Evolutionary conservation across 129 eudicot genomes (phyloP), one percentile per base, ranked within the genome.

Genomic region (Flaveria brownii): DNA sequence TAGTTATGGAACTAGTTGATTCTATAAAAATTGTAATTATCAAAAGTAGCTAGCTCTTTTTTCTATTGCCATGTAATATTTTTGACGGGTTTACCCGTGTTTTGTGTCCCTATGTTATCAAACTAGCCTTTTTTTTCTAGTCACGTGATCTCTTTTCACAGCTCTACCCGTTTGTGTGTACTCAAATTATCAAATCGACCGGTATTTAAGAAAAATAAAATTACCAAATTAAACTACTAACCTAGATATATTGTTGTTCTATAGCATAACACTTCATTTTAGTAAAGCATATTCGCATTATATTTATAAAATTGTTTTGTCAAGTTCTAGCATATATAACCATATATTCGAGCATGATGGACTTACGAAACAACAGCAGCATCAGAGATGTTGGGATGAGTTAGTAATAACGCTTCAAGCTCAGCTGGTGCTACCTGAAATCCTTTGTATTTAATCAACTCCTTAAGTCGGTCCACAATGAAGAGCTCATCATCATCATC

Each of bases 401-500:
- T 86, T 45, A 94, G 74, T 11, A 94, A 82, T 64, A 94, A 72
- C 4, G 97, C 96, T 82, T 94, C 97, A 63, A 94, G 89, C 82
- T 95, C 99, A 5, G 99, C 99, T 0, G 99, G 99, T 1, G 99
- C 99, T 6, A 95, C 99, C 78, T 95, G 99, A 78, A 87, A 95
- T 8, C 99, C 99, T 87, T 95, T 95, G 85, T 95, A 95, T 75
- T 95, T 95, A 70, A 95, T 95, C 51, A 95, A 16, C 52, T 95
- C 99, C 80, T 95, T 95, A 15, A 95, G 81, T 15, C 99, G 81
- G 69, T 95, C 99, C 13, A 95, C 97, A n/a, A 95, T 95, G 80
- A 91, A 91, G 1, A 95, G 91, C 82, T 95, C 99, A 4, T 89
- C 94, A 1, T 95, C 97, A 1, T 87, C 92, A 11, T 95, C 99